Evolutionary conservation across 306 rosid genomes (phyloP).

Genomic region (Canavalia ensiformis): DNA sequence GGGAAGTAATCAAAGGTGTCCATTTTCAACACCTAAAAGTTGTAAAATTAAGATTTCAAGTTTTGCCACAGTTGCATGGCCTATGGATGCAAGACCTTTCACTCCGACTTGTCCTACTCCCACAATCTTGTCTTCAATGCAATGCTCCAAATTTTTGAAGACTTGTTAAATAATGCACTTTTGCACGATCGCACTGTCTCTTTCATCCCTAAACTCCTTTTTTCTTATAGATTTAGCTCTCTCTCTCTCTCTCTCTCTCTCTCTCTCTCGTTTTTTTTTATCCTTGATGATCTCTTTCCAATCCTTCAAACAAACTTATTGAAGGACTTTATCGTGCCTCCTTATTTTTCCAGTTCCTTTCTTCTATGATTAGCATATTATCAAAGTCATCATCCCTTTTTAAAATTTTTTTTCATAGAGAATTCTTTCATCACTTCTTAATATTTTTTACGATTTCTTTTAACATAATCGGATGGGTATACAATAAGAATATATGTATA

Average conservation of each 20-base stretch:
- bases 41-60: slow-evolving; percentile 39
- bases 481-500: too few relatives aligned
- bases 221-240: background rate
- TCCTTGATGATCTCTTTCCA: slow-evolving; percentile 1
- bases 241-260: background rate
- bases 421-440: too few relatives aligned
- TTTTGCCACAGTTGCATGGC: slow-evolving; percentile 39
- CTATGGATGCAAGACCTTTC: slow-evolving; percentile 40
- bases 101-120: slow-evolving; percentile 30
- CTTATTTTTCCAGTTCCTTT: slow-evolving; percentile 1
- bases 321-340: slow-evolving; percentile 23
- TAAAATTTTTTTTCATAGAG: too few relatives aligned
- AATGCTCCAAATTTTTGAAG: slow-evolving; percentile 18
- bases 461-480: too few relatives aligned
- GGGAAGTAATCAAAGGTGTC: slow-evolving; percentile 41
- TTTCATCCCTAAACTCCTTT: slow-evolving; percentile 33
- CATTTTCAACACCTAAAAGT: slow-evolving; percentile 58
- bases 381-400: too few relatives aligned
- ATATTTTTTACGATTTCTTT: too few relatives aligned
- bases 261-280: background rate
- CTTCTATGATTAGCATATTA: background rate
- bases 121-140: slow-evolving; percentile 36
- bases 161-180: slow-evolving; percentile 34
- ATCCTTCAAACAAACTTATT: slow-evolving; percentile 4
- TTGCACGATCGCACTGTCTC: slow-evolving; percentile 54